A percentile compares a stretch with the other conserved stretches of the same genome.
These are phyloP conservation scores for Hortaea sp. DNA, from an alignment of 2,329 filamentous ascomycete species.

Conservation along the genomic window DNA sequence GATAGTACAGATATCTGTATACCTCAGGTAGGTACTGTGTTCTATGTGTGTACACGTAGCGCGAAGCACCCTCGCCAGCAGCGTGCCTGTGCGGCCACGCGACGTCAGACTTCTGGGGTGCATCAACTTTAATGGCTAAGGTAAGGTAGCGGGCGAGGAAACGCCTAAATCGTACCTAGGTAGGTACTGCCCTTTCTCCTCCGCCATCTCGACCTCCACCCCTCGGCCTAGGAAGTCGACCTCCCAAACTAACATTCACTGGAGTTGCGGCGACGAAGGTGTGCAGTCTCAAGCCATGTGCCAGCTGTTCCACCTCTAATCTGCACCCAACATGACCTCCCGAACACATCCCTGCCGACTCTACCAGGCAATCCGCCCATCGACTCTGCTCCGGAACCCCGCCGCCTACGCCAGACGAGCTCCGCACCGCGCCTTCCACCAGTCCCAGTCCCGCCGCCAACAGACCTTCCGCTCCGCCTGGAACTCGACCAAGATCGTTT, in stretches of 20 bases:
- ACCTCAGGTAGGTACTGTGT: too few species aligned
- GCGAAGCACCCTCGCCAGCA: background rate
- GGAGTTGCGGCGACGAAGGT: too few species aligned
- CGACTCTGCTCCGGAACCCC: background rate
- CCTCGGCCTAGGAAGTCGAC: too few species aligned
- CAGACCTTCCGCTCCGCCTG: slow-evolving; percentile 51
- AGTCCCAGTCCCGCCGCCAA: slow-evolving; percentile 17
- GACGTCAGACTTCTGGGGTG: background rate
- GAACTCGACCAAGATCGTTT: slow-evolving; percentile 60
- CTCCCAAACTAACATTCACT: too few species aligned
- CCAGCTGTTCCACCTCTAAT: background rate
- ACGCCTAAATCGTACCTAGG: too few species aligned
- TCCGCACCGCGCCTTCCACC: slow-evolving; percentile 2
- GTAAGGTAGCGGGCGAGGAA: background rate
- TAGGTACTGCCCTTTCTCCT: too few species aligned
- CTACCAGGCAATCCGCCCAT: background rate
- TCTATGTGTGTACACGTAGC: background rate
- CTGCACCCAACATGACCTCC: background rate
- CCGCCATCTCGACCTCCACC: too few species aligned
- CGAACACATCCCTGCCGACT: background rate
- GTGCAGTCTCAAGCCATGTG: too few species aligned
- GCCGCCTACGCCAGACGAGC: background rate
- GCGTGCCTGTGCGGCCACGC: background rate
- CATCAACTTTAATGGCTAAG: background rate
- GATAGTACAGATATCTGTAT: too few species aligned